phyloP scores from a whole-genome alignment of 176 grass and related monocot species.

The Carex cristatella region DNA sequence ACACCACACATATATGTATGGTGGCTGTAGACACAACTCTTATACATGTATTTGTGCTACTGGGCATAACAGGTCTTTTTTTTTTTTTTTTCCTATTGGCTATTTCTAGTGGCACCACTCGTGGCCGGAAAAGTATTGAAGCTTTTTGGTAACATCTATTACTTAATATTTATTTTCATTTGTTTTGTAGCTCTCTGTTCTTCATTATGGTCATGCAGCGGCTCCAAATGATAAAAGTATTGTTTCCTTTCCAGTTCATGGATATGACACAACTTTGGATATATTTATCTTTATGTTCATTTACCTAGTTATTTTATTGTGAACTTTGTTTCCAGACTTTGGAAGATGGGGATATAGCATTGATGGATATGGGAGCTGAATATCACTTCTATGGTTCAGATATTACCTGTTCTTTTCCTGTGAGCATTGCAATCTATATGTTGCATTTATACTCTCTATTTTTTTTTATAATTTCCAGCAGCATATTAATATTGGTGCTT shows the following conservation, averaged over 20 bases:
- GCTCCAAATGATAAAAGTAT: slow-evolving; percentile 92
- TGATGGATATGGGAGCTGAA: slow-evolving; percentile 97
- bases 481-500: slow-evolving; percentile 6
- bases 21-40: slow-evolving; percentile 85
- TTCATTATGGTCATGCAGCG: slow-evolving; percentile 85
- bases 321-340: slow-evolving; percentile 49
- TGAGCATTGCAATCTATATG: slow-evolving; percentile 46
- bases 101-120: neutral
- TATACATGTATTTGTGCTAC: slow-evolving; percentile 99
- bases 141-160: slow-evolving; percentile 20
- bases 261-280: slow-evolving; percentile 15
- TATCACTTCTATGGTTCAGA: slow-evolving; percentile 93
- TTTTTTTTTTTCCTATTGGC: neutral
- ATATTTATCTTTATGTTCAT: neutral
- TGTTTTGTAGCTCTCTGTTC: slow-evolving; percentile 71
- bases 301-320: slow-evolving; percentile 26
- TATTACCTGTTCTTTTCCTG: slow-evolving; percentile 98
- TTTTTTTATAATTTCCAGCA: slow-evolving; percentile 7
- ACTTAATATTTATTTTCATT: slow-evolving; percentile 28
- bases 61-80: slow-evolving; percentile 65
- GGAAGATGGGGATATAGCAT: slow-evolving; percentile 85
- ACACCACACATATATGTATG: slow-evolving; percentile 89
- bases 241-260: slow-evolving; percentile 9
- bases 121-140: neutral
- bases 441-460: slow-evolving; percentile 7